Evolutionary conservation across 169 alveolate genomes (phyloP).

Genomic region (Amoebophrya sp.): DNA sequence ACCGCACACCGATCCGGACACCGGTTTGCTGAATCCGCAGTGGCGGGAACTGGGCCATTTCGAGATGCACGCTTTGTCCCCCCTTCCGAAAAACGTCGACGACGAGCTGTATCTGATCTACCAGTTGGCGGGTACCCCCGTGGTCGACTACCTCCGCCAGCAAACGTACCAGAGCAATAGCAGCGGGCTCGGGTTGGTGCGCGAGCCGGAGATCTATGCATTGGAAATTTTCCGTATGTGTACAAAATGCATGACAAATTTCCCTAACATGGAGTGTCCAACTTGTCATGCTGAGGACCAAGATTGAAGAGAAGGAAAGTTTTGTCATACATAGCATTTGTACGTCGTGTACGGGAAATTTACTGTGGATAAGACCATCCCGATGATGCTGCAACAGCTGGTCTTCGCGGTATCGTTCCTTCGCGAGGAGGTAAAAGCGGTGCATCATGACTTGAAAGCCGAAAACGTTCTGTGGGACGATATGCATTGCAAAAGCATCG

Average conservation of each 20-base stretch:
- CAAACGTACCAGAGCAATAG: not conserved
- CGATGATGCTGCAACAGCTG: not conserved
- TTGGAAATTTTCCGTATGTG: not conserved
- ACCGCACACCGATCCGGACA: not conserved
- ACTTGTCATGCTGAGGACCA: too few relatives aligned
- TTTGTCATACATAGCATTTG: too few relatives aligned
- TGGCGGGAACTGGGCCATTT: not conserved
- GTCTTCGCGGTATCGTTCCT: not conserved
- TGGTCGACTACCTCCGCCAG: not conserved
- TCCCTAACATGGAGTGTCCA: not conserved
- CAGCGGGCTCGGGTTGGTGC: not conserved
- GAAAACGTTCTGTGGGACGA: not conserved
- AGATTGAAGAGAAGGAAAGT: too few relatives aligned
- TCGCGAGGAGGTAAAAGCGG: not conserved
- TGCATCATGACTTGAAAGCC: not conserved
- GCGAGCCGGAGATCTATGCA: not conserved
- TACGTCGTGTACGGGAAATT: too few relatives aligned
- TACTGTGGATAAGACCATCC: too few relatives aligned
- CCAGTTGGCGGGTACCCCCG: not conserved
- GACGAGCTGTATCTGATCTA: not conserved
- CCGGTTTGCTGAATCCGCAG: not conserved
- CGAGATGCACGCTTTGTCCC: not conserved
- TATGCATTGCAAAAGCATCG: too few relatives aligned
- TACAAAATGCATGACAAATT: not conserved
- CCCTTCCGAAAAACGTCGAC: not conserved